Conservation (phyloP, 768 basidiomycete species). For the Paxillus involutus region DNA sequence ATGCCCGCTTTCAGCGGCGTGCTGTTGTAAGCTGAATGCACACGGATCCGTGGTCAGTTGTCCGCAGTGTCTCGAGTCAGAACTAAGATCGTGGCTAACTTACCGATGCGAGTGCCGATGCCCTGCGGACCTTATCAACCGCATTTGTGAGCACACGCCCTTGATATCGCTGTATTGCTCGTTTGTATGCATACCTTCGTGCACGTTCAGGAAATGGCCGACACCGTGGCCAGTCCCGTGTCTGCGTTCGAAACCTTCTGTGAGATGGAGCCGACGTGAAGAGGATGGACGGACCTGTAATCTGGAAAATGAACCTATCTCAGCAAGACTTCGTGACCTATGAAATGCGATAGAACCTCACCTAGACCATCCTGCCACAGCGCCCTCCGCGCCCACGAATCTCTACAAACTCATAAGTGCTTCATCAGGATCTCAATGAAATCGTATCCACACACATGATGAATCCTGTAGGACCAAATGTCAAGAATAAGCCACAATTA, state of each 20-base stretch:
- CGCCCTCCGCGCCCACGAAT: slow-evolving; percentile 74
- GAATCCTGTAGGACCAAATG: slow-evolving; percentile 40
- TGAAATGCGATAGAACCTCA: slow-evolving; percentile 30
- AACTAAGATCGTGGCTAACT: neutral
- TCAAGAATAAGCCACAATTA: neutral
- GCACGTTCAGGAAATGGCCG: slow-evolving; percentile 92
- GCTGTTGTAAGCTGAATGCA: slow-evolving; percentile 57
- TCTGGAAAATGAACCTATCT: slow-evolving; percentile 35
- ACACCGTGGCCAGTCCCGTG: slow-evolving; percentile 96
- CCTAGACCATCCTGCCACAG: slow-evolving; percentile 90
- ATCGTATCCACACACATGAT: slow-evolving; percentile 42
- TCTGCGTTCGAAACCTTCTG: slow-evolving; percentile 35
- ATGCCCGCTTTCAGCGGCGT: slow-evolving; percentile 77
- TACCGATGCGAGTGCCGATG: slow-evolving; percentile 45
- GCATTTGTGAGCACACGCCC: slow-evolving; percentile 5
- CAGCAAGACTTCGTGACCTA: neutral
- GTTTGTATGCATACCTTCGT: slow-evolving; percentile 52
- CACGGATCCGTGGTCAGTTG: neutral
- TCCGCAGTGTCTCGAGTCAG: neutral
- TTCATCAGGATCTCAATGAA: neutral
- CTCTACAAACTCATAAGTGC: slow-evolving; percentile 42
- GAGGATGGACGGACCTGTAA: slow-evolving; percentile 45
- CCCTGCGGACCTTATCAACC: slow-evolving; percentile 51
- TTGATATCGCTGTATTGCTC: neutral
- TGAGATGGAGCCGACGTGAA: neutral